Base-by-base conservation (phyloP, 2,329 filamentous ascomycete genomes). In the Aspergillus brunneoviolaceus region DNA sequence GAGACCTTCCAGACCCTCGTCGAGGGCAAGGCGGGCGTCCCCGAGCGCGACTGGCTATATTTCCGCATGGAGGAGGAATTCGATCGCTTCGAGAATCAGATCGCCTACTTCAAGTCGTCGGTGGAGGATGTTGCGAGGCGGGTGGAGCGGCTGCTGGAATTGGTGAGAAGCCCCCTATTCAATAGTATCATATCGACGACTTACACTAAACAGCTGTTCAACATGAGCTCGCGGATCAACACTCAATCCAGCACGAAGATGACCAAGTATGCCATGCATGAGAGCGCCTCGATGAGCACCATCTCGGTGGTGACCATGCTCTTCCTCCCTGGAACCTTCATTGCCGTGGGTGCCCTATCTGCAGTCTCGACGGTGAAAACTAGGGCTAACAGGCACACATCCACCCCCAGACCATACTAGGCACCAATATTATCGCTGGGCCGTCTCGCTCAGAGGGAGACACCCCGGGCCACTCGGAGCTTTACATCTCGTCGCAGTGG, bases 291-390 rank as follows among this genome's bases (percentile, higher is more conserved):
- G 23, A 53, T 58, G 49, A 58, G 56, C 16, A 58, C 56, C 16
- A 58, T 58, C 33, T 58, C 56, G 1, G 56, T 58, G n/a, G 56
- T 58, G 25, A 58, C 56, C 10, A 58, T 58, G 56, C 56, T 58
- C 4, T 58, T 58, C 29, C 56, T 58, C 9, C 56, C 56, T 10
- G 56, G 56, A 12, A 58, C 56, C 3, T 58, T 58, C 48, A 53
- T 58, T n/a, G 49, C 56, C 14, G 56, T 58, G n/a, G n/a, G 56
- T 53, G 29, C 2, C n/a, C 12, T 29, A 29, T 25, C 23, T n/a
- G 12, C 7, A 19, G 16, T 11, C 21, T 19, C 27, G 7, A 6
- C 16, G 4, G 25, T 12, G 19, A 12, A 14, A 14, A 27, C 45
- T 5, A 9, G 27, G 6, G 35, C 29, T 55, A 19, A 49, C 27